Evolutionary conservation across 73 alveolate species (phyloP).

Genomic region (Paramecium primaurelia): DNA sequence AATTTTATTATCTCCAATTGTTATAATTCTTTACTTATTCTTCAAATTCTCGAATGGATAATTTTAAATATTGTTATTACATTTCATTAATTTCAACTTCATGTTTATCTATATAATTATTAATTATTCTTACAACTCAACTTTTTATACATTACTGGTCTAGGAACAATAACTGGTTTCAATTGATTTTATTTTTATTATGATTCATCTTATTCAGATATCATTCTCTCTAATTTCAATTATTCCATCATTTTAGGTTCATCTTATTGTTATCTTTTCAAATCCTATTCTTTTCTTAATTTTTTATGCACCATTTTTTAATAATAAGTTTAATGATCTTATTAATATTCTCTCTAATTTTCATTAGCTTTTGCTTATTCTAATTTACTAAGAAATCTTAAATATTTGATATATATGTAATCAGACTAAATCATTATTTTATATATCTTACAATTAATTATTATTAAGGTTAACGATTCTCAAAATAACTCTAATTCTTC

Average conservation of each 20-base stretch:
- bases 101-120: background rate
- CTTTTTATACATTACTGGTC: background rate
- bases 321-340: background rate
- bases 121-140: background rate
- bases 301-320: background rate
- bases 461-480: background rate
- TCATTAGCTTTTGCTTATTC: background rate
- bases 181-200: background rate
- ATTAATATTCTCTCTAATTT: background rate
- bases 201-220: background rate
- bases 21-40: background rate
- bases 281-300: background rate
- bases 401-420: background rate
- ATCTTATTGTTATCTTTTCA: background rate
- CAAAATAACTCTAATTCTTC: conserved; percentile 14
- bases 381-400: background rate
- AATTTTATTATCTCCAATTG: conserved; percentile 19
- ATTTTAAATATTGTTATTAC: background rate
- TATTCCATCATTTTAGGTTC: background rate
- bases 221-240: background rate
- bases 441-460: background rate
- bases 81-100: background rate
- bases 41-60: background rate
- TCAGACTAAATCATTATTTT: background rate
- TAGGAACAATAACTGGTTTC: background rate